Conservation (phyloP, 805 yeast genomes). For the Sungouiozyma intestinalis region DNA sequence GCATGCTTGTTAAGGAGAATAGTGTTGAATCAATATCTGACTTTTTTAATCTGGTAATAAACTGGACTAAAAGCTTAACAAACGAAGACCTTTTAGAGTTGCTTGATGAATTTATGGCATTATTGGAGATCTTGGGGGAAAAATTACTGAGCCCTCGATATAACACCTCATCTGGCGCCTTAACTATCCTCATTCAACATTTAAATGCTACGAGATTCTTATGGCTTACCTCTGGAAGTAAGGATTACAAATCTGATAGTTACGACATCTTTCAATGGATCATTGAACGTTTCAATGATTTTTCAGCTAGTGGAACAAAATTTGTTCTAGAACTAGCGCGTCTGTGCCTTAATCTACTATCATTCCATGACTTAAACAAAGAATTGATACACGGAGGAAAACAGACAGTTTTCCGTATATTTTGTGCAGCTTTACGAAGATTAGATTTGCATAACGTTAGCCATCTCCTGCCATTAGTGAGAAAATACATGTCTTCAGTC, state of each 20-base stretch:
- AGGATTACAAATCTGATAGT: slow-evolving; percentile 32
- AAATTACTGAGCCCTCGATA: slow-evolving; percentile 12
- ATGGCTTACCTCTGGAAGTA: slow-evolving; percentile 21
- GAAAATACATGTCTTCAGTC: slow-evolving; percentile 13
- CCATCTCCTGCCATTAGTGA: not conserved
- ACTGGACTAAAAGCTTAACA: not conserved
- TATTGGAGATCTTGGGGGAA: slow-evolving; percentile 20
- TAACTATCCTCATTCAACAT: slow-evolving; percentile 11
- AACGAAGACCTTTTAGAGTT: not conserved
- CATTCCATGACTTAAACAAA: slow-evolving; percentile 15
- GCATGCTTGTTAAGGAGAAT: not conserved
- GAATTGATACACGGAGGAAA: slow-evolving; percentile 18
- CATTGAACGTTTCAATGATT: slow-evolving; percentile 31
- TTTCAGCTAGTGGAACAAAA: slow-evolving; percentile 32
- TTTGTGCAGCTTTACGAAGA: slow-evolving; percentile 11
- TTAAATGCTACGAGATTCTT: slow-evolving; percentile 9
- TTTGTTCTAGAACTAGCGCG: slow-evolving; percentile 27
- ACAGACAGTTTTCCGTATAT: slow-evolving; percentile 17
- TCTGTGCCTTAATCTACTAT: slow-evolving; percentile 27
- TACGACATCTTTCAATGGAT: slow-evolving; percentile 41
- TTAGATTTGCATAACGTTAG: slow-evolving; percentile 5
- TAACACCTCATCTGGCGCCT: slow-evolving; percentile 15
- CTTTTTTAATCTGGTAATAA: not conserved
- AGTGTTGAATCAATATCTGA: not conserved
- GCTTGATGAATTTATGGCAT: not conserved